phyloP scores from a whole-genome alignment of 2,329 filamentous ascomycete species.

The Geosmithia flava region DNA sequence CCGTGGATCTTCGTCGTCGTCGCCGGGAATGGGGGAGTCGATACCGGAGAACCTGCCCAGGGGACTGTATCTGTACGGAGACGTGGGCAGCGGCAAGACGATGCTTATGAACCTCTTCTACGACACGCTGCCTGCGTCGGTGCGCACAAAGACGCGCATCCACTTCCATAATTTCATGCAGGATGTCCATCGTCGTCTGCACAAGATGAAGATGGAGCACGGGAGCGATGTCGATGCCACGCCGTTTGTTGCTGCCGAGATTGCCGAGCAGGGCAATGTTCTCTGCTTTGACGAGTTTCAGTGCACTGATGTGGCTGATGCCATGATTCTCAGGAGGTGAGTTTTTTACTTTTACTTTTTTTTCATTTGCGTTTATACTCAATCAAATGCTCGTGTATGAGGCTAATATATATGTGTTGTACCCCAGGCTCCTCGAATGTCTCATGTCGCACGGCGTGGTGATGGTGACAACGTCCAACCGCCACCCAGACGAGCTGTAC shows the following conservation, averaged over 20 bases:
- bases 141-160: slow-evolving; percentile 77
- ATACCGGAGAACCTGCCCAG: slow-evolving; percentile 70
- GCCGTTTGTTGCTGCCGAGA: slow-evolving; percentile 88
- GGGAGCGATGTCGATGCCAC: slow-evolving; percentile 84
- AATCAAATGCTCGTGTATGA: too few relatives aligned
- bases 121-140: slow-evolving; percentile 73
- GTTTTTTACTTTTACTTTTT: too few relatives aligned
- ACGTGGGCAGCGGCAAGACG: slow-evolving; percentile 95
- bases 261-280: slow-evolving; percentile 73
- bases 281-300: slow-evolving; percentile 99
- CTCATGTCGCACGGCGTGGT: slow-evolving; percentile 97
- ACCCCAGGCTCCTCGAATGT: slow-evolving; percentile 61
- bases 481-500: slow-evolving; percentile 93
- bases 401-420: neutral
- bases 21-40: slow-evolving; percentile 12
- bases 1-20: slow-evolving; percentile 22
- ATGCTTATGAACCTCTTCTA: slow-evolving; percentile 99
- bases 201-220: slow-evolving; percentile 78
- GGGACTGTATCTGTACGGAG: slow-evolving; percentile 88
- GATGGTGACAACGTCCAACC: slow-evolving; percentile 88
- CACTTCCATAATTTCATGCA: slow-evolving; percentile 99
- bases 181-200: slow-evolving; percentile 82
- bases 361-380: too few relatives aligned
- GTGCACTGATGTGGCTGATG: slow-evolving; percentile 94
- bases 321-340: slow-evolving; percentile 79